Evolutionary conservation across 1,284 basidiomycete genomes (phyloP).

Genomic region (Bondarzewia mesenterica): DNA sequence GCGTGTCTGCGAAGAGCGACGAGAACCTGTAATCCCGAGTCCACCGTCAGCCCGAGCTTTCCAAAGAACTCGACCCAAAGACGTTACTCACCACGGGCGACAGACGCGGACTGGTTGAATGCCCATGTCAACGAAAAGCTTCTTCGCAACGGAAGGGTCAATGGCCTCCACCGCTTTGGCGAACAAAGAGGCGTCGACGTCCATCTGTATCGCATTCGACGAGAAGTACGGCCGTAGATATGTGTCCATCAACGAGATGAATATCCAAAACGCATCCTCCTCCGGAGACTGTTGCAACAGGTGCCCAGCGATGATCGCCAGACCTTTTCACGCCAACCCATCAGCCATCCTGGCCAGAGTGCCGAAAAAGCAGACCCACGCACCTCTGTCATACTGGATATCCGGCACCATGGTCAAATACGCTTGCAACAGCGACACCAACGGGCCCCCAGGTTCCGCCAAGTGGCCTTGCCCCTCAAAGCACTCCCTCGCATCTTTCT

Average conservation of each 20-base stretch:
- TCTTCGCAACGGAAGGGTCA: slow-evolving; percentile 59
- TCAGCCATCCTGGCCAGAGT: not conserved
- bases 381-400: slow-evolving; percentile 58
- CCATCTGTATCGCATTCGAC: slow-evolving; percentile 60
- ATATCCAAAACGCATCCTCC: slow-evolving; percentile 93
- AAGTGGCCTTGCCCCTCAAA: slow-evolving; percentile 49
- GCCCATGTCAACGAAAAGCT: slow-evolving; percentile 58
- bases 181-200: slow-evolving; percentile 77
- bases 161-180: slow-evolving; percentile 62
- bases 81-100: slow-evolving; percentile 46
- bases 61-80: not conserved
- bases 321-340: slow-evolving; percentile 46
- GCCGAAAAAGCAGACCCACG: slow-evolving; percentile 2
- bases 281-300: slow-evolving; percentile 78
- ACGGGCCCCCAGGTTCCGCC: slow-evolving; percentile 42
- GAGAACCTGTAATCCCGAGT: slow-evolving; percentile 60
- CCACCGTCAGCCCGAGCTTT: too few species aligned
- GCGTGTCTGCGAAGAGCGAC: slow-evolving; percentile 64
- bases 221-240: slow-evolving; percentile 79
- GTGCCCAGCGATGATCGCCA: slow-evolving; percentile 73
- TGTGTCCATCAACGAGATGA: slow-evolving; percentile 77
- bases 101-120: slow-evolving; percentile 52
- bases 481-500: slow-evolving; percentile 46
- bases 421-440: slow-evolving; percentile 57
- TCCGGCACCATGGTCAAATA: slow-evolving; percentile 80